Evolutionary conservation across 495 filamentous ascomycete species (phyloP).

Genomic region (Aspergillus haitiensis): DNA sequence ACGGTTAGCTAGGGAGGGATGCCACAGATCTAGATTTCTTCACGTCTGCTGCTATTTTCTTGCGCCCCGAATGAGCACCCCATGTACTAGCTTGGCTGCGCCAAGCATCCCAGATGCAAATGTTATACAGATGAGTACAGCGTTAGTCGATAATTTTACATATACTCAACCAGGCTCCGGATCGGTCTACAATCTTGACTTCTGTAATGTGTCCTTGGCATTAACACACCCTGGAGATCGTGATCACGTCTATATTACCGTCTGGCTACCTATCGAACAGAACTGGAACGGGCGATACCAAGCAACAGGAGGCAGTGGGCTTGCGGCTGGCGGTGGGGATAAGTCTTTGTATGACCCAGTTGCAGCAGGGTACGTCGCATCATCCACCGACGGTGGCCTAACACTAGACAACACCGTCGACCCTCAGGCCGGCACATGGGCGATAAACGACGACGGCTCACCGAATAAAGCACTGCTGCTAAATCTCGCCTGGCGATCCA

Average conservation of each 20-base stretch:
- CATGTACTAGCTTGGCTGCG: neutral
- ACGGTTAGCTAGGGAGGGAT: too few relatives aligned
- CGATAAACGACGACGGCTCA: constrained; percentile 1
- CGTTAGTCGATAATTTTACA: neutral
- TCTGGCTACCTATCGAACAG: constrained; percentile 10
- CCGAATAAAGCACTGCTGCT: neutral
- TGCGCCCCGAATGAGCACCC: too few relatives aligned
- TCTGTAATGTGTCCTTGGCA: constrained; percentile 14
- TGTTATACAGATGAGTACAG: neutral
- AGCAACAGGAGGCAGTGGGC: constrained; percentile 18
- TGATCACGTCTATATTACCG: constrained; percentile 7
- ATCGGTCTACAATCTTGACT: neutral
- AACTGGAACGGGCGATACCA: constrained; percentile 16
- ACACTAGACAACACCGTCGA: constrained; percentile 14
- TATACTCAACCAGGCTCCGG: neutral
- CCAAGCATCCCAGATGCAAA: neutral
- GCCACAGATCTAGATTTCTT: too few relatives aligned
- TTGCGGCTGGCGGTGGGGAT: constrained; percentile 15
- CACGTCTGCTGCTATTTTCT: too few relatives aligned
- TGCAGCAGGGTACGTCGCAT: constrained; percentile 3
- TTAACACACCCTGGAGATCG: constrained; percentile 12
- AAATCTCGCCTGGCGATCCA: constrained; percentile 11
- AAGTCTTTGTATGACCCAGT: neutral
- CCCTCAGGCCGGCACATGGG: constrained; percentile 15
- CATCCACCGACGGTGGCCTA: constrained; percentile 19